Evolutionary conservation across 257 asterid species (phyloP), one percentile per base, ranked within the genome.

Genomic region (Solanum ossicruentum): DNA sequence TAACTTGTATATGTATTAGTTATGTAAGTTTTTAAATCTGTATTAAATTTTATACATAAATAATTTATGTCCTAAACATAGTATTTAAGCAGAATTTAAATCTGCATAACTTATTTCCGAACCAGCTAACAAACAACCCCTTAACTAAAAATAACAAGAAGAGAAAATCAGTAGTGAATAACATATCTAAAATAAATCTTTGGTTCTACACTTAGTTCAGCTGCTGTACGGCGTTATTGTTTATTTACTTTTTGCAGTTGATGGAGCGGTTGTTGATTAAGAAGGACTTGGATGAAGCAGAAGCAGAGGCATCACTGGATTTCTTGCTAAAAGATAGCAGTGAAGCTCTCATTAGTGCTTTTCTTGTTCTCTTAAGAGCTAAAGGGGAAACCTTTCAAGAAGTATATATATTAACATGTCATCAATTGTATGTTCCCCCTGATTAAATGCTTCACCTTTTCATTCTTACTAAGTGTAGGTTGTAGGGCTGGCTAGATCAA

Each of bases 361-460:
- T 96, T 88, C 93, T 96, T 90, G 97, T 96, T 91, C 94, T 96
- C 13, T 89, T 96, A 93, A 91, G 98, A 89, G 95, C 99, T 54
- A 96, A 96, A 85, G 99, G 99, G 57, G 99, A 96, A 91, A 96
- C 98, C 69, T 93, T 85, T 88, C 97, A 92, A 89, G 98, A 93
- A 90, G 98, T 69, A 69, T 41, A 28, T 26, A 65, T 65, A 28
- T 6, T 10, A 61, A 8, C 17, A 61, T 65, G 72, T 63, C 71
- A 63, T 63, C 71, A 63, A 26, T 63, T 63, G 71, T 32, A n/a
- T 82, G 41, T 43, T 54, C 28, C 32, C 32, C 67, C 67, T 60
- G 56, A 72, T 11, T 71, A 70, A 39, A 41, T 71, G 16, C 43
- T 13, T 47, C 81, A 72, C 17, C 32, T 21, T n/a, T 71, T 73